These are phyloP conservation scores for Ustilago shanxiensis DNA, from an alignment of 1,284 basidiomycete species.

Conservation along the genomic window DNA sequence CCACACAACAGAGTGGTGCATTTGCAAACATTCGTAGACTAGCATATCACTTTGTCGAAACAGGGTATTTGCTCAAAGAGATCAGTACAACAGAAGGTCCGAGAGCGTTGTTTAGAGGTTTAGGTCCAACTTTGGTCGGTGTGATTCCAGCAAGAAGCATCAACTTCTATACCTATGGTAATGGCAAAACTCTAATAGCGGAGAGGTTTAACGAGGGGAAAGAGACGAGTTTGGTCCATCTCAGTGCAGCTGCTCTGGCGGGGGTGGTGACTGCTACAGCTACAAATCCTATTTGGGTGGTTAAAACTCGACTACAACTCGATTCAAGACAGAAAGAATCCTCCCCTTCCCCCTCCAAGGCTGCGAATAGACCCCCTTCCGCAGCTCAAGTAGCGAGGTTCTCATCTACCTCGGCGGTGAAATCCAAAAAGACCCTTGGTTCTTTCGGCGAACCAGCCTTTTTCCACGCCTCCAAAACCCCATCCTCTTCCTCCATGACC, in stretches of 20 bases:
- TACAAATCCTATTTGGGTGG: slow-evolving; percentile 98
- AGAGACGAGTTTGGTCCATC: slow-evolving; percentile 87
- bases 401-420: slow-evolving; percentile 15
- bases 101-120: slow-evolving; percentile 90
- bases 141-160: slow-evolving; percentile 91
- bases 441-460: slow-evolving; percentile 49
- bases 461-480: slow-evolving; percentile 53
- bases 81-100: slow-evolving; percentile 82
- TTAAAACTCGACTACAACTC: slow-evolving; percentile 94
- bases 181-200: slow-evolving; percentile 91
- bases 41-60: slow-evolving; percentile 94
- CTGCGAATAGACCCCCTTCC: not conserved
- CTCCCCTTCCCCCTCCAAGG: not conserved
- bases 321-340: slow-evolving; percentile 53
- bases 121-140: slow-evolving; percentile 93
- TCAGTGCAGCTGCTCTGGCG: slow-evolving; percentile 86
- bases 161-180: slow-evolving; percentile 98
- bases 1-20: slow-evolving; percentile 21
- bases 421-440: slow-evolving; percentile 28
- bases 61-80: slow-evolving; percentile 80
- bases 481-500: slow-evolving; percentile 71
- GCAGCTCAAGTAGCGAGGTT: slow-evolving; percentile 21
- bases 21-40: slow-evolving; percentile 74
- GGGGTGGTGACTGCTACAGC: slow-evolving; percentile 84
- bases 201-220: slow-evolving; percentile 82